Conservation (phyloP, 2,329 filamentous ascomycete species). For the Talaromyces sp. region DNA sequence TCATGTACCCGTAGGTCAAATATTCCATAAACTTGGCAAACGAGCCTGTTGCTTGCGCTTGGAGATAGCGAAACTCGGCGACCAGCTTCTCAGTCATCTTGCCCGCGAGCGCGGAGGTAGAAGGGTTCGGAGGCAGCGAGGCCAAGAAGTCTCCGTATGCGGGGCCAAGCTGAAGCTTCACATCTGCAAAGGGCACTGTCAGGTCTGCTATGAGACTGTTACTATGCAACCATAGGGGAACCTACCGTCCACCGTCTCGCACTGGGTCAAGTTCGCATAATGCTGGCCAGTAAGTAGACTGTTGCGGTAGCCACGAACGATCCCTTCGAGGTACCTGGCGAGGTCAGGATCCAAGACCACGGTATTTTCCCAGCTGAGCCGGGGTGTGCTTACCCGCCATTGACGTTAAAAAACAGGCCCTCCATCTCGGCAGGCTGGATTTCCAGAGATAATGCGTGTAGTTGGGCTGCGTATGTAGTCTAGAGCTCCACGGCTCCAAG, state of each 20-base stretch:
- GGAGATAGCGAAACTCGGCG: slow-evolving; percentile 92
- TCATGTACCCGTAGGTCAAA: slow-evolving; percentile 99
- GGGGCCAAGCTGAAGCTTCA: slow-evolving; percentile 94
- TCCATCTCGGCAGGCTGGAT: slow-evolving; percentile 58
- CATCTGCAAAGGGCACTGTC: slow-evolving; percentile 55
- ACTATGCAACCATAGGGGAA: neutral
- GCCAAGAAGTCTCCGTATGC: slow-evolving; percentile 97
- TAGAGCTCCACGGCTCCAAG: neutral
- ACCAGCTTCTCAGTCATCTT: slow-evolving; percentile 98
- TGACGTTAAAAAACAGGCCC: slow-evolving; percentile 89
- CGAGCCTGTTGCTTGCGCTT: slow-evolving; percentile 86
- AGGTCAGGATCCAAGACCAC: slow-evolving; percentile 14
- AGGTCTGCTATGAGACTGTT: slow-evolving; percentile 10
- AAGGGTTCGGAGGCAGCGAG: slow-evolving; percentile 89
- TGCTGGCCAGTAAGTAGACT: slow-evolving; percentile 82
- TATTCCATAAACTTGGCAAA: slow-evolving; percentile 97
- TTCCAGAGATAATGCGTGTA: neutral
- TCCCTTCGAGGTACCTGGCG: slow-evolving; percentile 86
- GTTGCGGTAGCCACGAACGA: slow-evolving; percentile 95
- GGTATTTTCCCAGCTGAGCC: neutral
- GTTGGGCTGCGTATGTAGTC: slow-evolving; percentile 1
- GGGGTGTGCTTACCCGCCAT: slow-evolving; percentile 65
- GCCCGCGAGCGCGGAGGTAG: slow-evolving; percentile 86
- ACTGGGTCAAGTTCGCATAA: slow-evolving; percentile 95
- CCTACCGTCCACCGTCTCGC: slow-evolving; percentile 91